Percentiles rank a stretch among this genome's conserved stretches.
Evolutionary conservation across 805 yeast genomes (phyloP).

Genomic region (Candida lessepsii): DNA sequence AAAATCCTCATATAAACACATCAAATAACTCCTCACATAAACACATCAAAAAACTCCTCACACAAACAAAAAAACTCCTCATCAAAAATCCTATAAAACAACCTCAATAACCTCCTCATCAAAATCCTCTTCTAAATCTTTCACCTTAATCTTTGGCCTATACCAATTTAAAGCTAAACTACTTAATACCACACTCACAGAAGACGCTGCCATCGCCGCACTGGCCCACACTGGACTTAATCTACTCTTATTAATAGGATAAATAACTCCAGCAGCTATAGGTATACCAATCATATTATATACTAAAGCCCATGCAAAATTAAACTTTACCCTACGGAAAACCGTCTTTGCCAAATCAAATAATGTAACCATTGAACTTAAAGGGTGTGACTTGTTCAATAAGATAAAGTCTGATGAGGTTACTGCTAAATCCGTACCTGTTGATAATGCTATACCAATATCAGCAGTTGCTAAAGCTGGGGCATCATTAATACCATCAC

Average conservation of each 20-base stretch:
- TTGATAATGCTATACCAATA: slow-evolving; percentile 73
- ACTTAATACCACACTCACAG: slow-evolving; percentile 57
- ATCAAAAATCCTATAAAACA: neutral
- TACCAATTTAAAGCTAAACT: slow-evolving; percentile 52
- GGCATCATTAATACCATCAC: slow-evolving; percentile 83
- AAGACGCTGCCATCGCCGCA: slow-evolving; percentile 63
- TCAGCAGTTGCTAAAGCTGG: slow-evolving; percentile 76
- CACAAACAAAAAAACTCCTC: no score
- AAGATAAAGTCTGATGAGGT: slow-evolving; percentile 74
- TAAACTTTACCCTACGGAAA: slow-evolving; percentile 52
- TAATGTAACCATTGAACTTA: slow-evolving; percentile 52
- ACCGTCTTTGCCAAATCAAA: slow-evolving; percentile 51
- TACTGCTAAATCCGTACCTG: slow-evolving; percentile 74
- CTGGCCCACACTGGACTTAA: slow-evolving; percentile 65
- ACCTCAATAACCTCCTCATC: slow-evolving; percentile 14
- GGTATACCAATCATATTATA: slow-evolving; percentile 60
- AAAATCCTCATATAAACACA: no score
- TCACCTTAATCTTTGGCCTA: slow-evolving; percentile 33
- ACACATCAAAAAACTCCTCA: no score
- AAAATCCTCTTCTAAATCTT: slow-evolving; percentile 11
- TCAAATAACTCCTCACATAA: no score
- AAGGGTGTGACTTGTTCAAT: slow-evolving; percentile 51
- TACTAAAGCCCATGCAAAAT: slow-evolving; percentile 58
- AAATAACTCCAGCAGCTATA: slow-evolving; percentile 65
- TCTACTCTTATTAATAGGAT: slow-evolving; percentile 53